Conservation (phyloP, 257 asterid species). For the Salvia miltiorrhiza region DNA sequence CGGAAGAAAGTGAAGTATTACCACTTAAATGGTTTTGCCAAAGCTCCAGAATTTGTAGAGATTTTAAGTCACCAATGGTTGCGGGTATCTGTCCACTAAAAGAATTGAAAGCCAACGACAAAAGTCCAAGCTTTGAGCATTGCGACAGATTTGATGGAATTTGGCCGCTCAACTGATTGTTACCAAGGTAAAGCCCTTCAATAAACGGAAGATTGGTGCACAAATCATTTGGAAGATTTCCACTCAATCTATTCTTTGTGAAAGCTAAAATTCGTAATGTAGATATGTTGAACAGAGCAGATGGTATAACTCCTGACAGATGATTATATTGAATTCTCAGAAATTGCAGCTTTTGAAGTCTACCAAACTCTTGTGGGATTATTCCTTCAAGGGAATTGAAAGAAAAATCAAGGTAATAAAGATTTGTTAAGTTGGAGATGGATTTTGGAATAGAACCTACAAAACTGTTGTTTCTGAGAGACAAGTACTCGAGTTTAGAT, state of each 20-base stretch:
- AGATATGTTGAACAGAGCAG: neutral
- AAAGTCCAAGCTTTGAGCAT: neutral
- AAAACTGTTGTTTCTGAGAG: constrained; percentile 18
- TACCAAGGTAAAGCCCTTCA: neutral
- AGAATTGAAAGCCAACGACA: neutral
- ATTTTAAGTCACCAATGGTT: neutral
- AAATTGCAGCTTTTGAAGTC: neutral
- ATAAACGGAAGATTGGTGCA: neutral
- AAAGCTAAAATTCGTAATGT: too few species aligned
- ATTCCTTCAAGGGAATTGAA: neutral
- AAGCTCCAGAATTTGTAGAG: neutral
- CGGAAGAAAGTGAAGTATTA: neutral
- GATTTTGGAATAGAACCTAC: neutral
- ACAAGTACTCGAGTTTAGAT: neutral
- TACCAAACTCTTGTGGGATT: constrained; percentile 11
- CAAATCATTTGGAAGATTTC: neutral
- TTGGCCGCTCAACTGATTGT: constrained; percentile 2
- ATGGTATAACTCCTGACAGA: constrained; percentile 13
- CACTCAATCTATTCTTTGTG: too few species aligned
- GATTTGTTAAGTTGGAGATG: constrained; percentile 15
- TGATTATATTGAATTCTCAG: neutral
- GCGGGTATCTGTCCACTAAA: neutral
- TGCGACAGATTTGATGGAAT: constrained; percentile 2
- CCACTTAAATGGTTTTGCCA: neutral
- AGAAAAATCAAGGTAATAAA: too few species aligned